phyloP scores from a whole-genome alignment of 345 rosid genomes.

The Melaleuca alternifolia region DNA sequence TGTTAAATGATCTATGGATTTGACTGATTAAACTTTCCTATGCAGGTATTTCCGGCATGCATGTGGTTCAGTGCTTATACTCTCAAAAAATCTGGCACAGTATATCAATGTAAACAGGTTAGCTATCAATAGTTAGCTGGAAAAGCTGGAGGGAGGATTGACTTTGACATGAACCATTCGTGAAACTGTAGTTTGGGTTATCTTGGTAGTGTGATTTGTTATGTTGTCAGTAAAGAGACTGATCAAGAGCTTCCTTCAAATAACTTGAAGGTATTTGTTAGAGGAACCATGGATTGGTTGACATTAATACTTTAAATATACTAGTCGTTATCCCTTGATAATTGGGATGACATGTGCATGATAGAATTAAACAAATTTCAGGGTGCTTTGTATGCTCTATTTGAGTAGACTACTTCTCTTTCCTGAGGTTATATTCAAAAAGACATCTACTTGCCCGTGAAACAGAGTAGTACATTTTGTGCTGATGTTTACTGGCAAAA shows the following conservation, averaged over 20 bases:
- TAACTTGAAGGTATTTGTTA: not conserved
- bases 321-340: not conserved
- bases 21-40: not conserved
- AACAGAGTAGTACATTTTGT: not conserved
- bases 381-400: not conserved
- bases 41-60: slow-evolving; percentile 94
- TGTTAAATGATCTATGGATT: not conserved
- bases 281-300: not conserved
- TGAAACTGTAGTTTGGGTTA: not conserved
- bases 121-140: not conserved
- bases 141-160: not conserved
- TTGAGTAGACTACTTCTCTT: not conserved
- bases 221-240: not conserved
- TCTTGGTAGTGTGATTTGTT: not conserved
- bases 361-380: not conserved
- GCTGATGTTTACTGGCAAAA: not conserved
- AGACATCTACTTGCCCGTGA: not conserved
- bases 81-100: slow-evolving; percentile 78
- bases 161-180: not conserved
- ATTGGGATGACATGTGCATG: not conserved
- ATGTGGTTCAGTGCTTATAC: slow-evolving; percentile 51
- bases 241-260: not conserved
- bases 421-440: not conserved
- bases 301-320: not conserved
- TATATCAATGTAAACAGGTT: slow-evolving; percentile 87